A percentile compares a stretch with the other conserved stretches of the same genome.
Conservation (phyloP, 768 basidiomycete species). For the Phlegmacium glaucopus region DNA sequence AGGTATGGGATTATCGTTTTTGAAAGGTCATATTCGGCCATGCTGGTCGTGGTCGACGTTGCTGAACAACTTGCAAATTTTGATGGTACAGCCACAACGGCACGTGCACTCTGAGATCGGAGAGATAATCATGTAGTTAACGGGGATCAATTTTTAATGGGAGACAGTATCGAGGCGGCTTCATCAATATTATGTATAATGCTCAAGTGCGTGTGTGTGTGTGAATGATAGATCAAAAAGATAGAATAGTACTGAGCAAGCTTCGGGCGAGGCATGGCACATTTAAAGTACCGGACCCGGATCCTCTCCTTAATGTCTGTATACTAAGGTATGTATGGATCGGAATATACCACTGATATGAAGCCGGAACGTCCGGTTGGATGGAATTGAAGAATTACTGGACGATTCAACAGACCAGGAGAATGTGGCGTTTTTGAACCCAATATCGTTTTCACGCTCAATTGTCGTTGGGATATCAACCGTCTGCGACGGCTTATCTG, state of each 20-base stretch:
- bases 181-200: too few species aligned
- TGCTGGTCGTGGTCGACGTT: constrained; percentile 27
- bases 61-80: not conserved
- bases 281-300: too few species aligned
- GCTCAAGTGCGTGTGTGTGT: too few species aligned
- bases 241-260: too few species aligned
- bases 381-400: constrained; percentile 27
- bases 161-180: too few species aligned
- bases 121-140: too few species aligned
- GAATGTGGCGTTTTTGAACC: constrained; percentile 48
- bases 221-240: too few species aligned
- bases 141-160: too few species aligned
- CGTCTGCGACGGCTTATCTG: not conserved
- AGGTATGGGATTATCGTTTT: constrained; percentile 88
- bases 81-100: not conserved
- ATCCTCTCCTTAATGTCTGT: too few species aligned
- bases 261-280: too few species aligned
- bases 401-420: constrained; percentile 40
- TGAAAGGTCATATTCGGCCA: constrained; percentile 91
- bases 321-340: too few species aligned
- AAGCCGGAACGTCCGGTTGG: constrained; percentile 53
- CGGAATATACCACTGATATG: constrained; percentile 47
- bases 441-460: constrained; percentile 17
- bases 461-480: not conserved
- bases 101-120: not conserved